Evolutionary conservation across 352 stramenopile species (phyloP).

Genomic region (Phytopythium chamaehyphon): DNA sequence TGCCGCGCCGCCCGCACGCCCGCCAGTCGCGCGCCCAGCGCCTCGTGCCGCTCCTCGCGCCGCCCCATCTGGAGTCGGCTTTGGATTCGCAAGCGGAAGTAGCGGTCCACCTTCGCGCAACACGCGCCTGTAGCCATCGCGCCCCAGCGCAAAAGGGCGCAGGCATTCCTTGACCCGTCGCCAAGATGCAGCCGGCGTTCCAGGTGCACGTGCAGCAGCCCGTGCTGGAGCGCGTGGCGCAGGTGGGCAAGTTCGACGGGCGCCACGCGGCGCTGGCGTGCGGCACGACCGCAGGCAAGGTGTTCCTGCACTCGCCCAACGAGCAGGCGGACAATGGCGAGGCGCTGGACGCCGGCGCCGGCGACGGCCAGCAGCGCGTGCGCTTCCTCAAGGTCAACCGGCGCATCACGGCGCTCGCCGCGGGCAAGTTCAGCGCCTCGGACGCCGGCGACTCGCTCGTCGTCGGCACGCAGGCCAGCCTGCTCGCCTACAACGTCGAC

Average conservation of each 20-base stretch:
- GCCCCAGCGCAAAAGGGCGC: too few relatives aligned
- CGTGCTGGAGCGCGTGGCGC: constrained; percentile 67
- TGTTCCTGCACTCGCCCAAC: constrained; percentile 90
- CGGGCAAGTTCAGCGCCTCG: constrained; percentile 59
- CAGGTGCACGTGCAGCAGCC: constrained; percentile 80
- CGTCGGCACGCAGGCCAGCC: constrained; percentile 86
- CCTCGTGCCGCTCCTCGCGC: constrained; percentile 45
- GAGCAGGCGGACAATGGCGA: constrained; percentile 48
- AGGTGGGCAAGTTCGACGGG: constrained; percentile 82
- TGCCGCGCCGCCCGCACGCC: constrained; percentile 43
- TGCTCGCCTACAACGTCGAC: constrained; percentile 91
- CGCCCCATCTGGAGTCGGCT: too few relatives aligned
- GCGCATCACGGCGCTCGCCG: constrained; percentile 72
- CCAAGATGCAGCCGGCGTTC: constrained; percentile 67
- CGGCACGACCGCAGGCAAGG: constrained; percentile 87
- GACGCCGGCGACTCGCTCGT: constrained; percentile 80
- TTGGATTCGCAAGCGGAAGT: too few relatives aligned
- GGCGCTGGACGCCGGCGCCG: background rate
- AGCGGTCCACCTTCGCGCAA: too few relatives aligned
- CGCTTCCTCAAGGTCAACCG: constrained; percentile 93
- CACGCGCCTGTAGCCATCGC: too few relatives aligned
- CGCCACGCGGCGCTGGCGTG: constrained; percentile 71
- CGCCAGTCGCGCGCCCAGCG: constrained; percentile 54
- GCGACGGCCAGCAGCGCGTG: constrained; percentile 40
- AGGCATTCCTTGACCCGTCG: too few relatives aligned